Evolutionary conservation across 2,329 filamentous ascomycete species (phyloP).

Genomic region (Aschersonia sp.): DNA sequence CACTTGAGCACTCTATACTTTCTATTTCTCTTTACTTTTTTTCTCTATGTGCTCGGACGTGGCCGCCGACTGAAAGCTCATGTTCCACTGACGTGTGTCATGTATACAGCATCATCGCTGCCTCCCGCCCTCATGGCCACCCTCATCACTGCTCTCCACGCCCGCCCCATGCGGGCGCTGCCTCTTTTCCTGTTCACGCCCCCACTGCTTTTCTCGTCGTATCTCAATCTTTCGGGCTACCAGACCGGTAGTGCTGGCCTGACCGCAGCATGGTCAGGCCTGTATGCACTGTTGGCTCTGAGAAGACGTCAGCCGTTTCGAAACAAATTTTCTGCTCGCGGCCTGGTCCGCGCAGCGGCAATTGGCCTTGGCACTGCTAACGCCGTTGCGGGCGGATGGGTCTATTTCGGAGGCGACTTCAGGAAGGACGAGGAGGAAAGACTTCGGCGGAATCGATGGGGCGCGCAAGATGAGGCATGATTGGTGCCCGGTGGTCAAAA

Average conservation of each 20-base stretch:
- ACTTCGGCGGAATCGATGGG: conserved; percentile 36
- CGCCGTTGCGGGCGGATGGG: conserved; percentile 32
- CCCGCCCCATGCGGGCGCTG: conserved; percentile 34
- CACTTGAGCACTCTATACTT: no score
- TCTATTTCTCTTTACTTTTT: no score
- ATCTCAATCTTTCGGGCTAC: conserved; percentile 45
- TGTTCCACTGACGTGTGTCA: no score
- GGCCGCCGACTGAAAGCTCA: no score
- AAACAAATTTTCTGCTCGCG: conserved; percentile 30
- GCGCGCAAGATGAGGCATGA: conserved; percentile 2
- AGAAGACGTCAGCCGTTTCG: conserved; percentile 27
- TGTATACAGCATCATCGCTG: conserved; percentile 32
- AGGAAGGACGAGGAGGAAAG: conserved; percentile 33
- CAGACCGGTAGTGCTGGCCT: conserved; percentile 41
- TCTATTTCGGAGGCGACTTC: conserved; percentile 36
- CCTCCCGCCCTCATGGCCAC: conserved; percentile 41
- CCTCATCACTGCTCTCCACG: conserved; percentile 40
- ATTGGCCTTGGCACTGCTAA: conserved; percentile 35
- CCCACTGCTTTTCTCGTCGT: conserved; percentile 29
- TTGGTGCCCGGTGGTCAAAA: no score
- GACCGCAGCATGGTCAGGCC: conserved; percentile 39
- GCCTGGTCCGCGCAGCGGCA: conserved; percentile 33
- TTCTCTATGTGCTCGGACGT: no score
- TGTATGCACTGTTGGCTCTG: conserved; percentile 41
- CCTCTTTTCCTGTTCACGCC: conserved; percentile 36